Percentiles rank a stretch among this genome's conserved stretches.
These are phyloP conservation scores for Dipodascopsis uninucleata DNA, from an alignment of 805 yeast species.

Conservation along the genomic window DNA sequence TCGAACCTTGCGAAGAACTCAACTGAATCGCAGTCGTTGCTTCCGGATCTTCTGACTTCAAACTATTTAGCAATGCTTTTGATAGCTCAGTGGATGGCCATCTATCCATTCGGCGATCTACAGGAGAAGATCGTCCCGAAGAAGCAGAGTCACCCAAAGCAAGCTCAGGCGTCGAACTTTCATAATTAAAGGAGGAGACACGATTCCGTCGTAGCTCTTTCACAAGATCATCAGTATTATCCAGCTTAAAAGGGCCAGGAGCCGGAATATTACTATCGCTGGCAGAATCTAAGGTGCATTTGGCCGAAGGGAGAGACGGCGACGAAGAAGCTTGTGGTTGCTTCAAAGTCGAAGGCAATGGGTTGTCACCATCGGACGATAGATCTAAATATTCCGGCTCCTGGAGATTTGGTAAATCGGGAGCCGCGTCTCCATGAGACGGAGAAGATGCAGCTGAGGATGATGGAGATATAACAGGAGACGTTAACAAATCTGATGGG, in stretches of 20 bases:
- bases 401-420: slow-evolving; percentile 29
- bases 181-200: no score
- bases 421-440: slow-evolving; percentile 16
- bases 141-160: no score
- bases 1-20: no score
- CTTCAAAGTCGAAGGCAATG: no score
- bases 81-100: slow-evolving; percentile 27
- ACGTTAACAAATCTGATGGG: slow-evolving; percentile 74
- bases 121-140: slow-evolving; percentile 9
- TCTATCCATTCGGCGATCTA: slow-evolving; percentile 13
- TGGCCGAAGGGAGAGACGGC: slow-evolving; percentile 14
- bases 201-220: no score
- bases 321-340: slow-evolving; percentile 3
- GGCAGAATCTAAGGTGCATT: slow-evolving; percentile 5
- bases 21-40: slow-evolving; percentile 15
- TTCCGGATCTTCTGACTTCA: slow-evolving; percentile 21
- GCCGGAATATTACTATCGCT: slow-evolving; percentile 30
- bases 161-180: no score
- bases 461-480: slow-evolving; percentile 79
- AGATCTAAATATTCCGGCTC: slow-evolving; percentile 55
- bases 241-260: no score
- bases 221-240: no score
- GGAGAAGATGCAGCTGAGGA: slow-evolving; percentile 38
- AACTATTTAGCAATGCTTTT: slow-evolving; percentile 12
- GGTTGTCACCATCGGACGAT: no score